These are phyloP conservation scores for Amoebophrya sp. DNA, from an alignment of 169 alveolate genomes.

Conservation along the genomic window DNA sequence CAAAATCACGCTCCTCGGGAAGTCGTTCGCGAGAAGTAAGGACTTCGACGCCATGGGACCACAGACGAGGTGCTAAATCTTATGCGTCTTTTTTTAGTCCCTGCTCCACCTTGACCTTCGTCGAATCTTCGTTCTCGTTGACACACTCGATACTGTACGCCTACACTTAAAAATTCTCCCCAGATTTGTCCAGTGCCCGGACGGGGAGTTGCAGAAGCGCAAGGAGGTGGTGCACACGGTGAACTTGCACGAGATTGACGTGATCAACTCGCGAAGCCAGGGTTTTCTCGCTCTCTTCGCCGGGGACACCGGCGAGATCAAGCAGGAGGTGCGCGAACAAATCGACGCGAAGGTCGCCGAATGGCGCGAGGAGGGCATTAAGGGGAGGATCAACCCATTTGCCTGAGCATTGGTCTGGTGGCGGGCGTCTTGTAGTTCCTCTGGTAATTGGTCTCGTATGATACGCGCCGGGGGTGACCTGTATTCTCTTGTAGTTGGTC, in stretches of 20 bases:
- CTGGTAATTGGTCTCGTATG: no score
- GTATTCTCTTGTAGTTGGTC: no score
- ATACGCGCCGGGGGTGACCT: no score
- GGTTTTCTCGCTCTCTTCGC: constrained; percentile 96
- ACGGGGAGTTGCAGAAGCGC: constrained; percentile 97
- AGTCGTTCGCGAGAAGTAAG: constrained; percentile 85
- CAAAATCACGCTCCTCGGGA: constrained; percentile 87
- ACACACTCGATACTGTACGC: no score
- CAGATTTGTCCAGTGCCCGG: constrained; percentile 88
- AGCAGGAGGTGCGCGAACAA: constrained; percentile 91
- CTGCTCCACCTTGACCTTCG: no score
- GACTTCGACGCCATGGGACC: constrained; percentile 98
- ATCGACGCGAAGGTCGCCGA: constrained; percentile 94
- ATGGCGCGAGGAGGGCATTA: constrained; percentile 97
- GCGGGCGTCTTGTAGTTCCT: no score
- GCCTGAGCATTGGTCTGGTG: no score
- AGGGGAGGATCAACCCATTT: constrained; percentile 49
- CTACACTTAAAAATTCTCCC: no score
- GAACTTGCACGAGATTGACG: constrained; percentile 97
- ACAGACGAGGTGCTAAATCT: constrained; percentile 42
- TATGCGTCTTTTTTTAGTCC: no score
- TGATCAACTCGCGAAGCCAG: constrained; percentile 86
- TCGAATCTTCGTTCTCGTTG: no score
- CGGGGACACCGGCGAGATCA: constrained; percentile 99
- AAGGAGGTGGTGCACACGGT: constrained; percentile 97